phyloP scores from a whole-genome alignment of 2,329 filamentous ascomycete genomes.

The Claviceps sp. region DNA sequence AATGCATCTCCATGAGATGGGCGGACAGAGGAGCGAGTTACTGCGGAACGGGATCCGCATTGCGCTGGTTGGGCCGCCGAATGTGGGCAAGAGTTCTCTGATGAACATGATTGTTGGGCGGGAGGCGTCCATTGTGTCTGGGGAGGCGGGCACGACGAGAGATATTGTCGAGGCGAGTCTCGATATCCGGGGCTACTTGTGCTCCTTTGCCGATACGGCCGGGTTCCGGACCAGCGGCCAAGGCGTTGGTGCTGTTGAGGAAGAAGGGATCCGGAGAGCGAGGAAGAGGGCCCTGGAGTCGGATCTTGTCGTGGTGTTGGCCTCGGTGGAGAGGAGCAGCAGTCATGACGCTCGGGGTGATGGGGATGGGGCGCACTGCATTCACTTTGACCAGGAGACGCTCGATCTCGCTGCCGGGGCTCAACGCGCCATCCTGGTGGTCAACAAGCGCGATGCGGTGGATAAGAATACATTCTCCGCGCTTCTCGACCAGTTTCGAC shows the following conservation, averaged over 20 bases:
- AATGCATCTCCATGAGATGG: conserved; percentile 58
- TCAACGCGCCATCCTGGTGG: conserved; percentile 35
- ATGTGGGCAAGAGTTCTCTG: conserved; percentile 87
- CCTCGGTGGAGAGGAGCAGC: conserved; percentile 48
- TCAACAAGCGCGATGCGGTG: conserved; percentile 50
- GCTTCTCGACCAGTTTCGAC: conserved; percentile 28
- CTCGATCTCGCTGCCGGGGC: conserved; percentile 37
- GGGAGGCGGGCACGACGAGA: conserved; percentile 83
- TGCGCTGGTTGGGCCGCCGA: conserved; percentile 79
- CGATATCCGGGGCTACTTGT: conserved; percentile 80
- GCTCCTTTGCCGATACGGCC: conserved; percentile 90
- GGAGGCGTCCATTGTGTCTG: conserved; percentile 89
- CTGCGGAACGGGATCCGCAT: conserved; percentile 75
- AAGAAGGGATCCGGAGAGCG: conserved; percentile 81
- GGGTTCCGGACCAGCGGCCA: conserved; percentile 51
- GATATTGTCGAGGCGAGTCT: conserved; percentile 88
- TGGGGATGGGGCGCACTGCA: conserved; percentile 18
- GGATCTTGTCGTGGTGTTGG: conserved; percentile 71
- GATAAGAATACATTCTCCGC: conserved; percentile 18
- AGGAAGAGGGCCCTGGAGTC: conserved; percentile 69
- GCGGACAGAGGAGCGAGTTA: conserved; percentile 71
- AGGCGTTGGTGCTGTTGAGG: conserved; percentile 60
- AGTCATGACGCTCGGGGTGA: conserved; percentile 13
- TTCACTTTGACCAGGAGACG: conserved; percentile 41
- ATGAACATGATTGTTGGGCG: conserved; percentile 82